Percentiles rank a stretch among this genome's conserved stretches.
phyloP scores from a whole-genome alignment of 371 early-diverging fungal genomes.

The Haplosporangium sp. region DNA sequence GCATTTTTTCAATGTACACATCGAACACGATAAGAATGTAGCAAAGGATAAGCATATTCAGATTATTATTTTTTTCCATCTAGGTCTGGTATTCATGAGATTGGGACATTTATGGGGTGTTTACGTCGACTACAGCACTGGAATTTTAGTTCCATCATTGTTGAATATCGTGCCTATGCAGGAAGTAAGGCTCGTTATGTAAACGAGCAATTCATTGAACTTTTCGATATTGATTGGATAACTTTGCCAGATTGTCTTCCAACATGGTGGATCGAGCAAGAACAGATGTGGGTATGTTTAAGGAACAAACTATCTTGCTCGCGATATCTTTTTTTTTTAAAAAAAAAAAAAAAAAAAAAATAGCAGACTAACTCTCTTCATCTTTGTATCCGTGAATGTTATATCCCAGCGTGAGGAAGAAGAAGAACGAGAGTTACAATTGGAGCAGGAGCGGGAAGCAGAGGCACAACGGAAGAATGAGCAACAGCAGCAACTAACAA shows the following conservation, averaged over 20 bases:
- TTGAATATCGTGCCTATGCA: slow-evolving; percentile 93
- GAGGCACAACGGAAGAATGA: slow-evolving; percentile 3
- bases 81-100: slow-evolving; percentile 84
- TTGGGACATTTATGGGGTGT: slow-evolving; percentile 90
- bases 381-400: background rate
- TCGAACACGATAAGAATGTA: too few relatives aligned
- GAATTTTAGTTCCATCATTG: slow-evolving; percentile 96
- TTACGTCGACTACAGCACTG: slow-evolving; percentile 92
- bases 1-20: background rate
- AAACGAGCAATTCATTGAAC: slow-evolving; percentile 95
- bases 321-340: background rate
- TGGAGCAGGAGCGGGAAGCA: slow-evolving; percentile 24
- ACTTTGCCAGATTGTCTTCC: slow-evolving; percentile 84
- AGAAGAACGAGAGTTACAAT: slow-evolving; percentile 29
- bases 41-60: background rate
- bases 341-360: too few relatives aligned
- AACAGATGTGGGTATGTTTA: slow-evolving; percentile 62
- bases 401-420: slow-evolving; percentile 32
- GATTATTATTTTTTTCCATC: background rate
- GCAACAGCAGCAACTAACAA: background rate
- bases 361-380: background rate
- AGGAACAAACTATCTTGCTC: background rate
- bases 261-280: slow-evolving; percentile 81
- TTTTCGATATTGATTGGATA: slow-evolving; percentile 93
- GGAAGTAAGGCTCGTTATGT: slow-evolving; percentile 87